Conservation (phyloP, 768 basidiomycete genomes). For the Gelatoporia subvermispora region DNA sequence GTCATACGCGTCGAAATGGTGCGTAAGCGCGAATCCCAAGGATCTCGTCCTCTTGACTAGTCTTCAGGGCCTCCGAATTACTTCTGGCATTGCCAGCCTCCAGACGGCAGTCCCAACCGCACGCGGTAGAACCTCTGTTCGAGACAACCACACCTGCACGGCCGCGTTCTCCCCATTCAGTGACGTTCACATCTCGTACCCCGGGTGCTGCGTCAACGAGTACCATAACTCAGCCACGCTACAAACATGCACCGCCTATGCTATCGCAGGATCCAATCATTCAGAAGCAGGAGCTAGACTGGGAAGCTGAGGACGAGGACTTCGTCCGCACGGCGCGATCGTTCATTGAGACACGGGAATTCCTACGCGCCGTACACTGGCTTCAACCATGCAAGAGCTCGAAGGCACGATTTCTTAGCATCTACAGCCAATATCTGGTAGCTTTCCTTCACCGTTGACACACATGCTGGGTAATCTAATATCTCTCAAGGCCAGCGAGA, state of each 20-base stretch:
- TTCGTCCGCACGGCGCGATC: slow-evolving; percentile 64
- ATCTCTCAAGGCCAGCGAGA: slow-evolving; percentile 69
- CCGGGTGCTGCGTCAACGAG: slow-evolving; percentile 10
- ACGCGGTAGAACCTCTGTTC: slow-evolving; percentile 29
- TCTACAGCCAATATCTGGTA: slow-evolving; percentile 86
- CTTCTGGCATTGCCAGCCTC: slow-evolving; percentile 52
- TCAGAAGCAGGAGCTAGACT: slow-evolving; percentile 35
- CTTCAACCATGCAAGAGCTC: slow-evolving; percentile 62
- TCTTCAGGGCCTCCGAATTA: slow-evolving; percentile 69
- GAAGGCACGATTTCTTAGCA: slow-evolving; percentile 69
- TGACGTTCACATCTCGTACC: slow-evolving; percentile 6
- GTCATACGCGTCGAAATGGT: slow-evolving; percentile 75
- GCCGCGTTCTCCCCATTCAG: slow-evolving; percentile 21
- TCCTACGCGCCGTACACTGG: slow-evolving; percentile 62
- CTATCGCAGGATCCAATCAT: slow-evolving; percentile 29
- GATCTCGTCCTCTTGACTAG: too few relatives aligned
- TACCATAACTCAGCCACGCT: slow-evolving; percentile 16
- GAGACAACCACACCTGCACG: slow-evolving; percentile 60
- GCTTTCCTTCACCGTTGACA: slow-evolving; percentile 23
- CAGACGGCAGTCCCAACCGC: slow-evolving; percentile 35
- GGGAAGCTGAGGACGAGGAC: slow-evolving; percentile 66
- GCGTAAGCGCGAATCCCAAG: slow-evolving; percentile 10
- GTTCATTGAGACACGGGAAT: slow-evolving; percentile 75
- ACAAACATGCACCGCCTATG: slow-evolving; percentile 34
- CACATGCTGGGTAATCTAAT: slow-evolving; percentile 6